Base-by-base conservation (phyloP, 768 basidiomycete species). In the Lepiota venenata region DNA sequence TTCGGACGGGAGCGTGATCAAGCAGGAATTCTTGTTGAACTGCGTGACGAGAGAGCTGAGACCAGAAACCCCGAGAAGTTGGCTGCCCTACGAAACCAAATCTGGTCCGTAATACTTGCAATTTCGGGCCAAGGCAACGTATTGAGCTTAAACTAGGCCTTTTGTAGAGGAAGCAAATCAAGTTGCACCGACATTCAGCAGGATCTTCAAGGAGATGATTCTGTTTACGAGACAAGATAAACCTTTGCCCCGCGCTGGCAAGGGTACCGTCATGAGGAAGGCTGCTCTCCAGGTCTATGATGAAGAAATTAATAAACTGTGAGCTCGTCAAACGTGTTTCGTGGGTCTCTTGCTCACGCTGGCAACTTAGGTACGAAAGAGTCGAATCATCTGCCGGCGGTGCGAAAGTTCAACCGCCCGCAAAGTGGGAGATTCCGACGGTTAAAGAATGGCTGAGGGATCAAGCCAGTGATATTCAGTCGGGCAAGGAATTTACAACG, bases 191-290 rank as follows among this genome's bases (percentile, higher is more conserved):
- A 54, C 66, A 2, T 78, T 73, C 54, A 76, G 74, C 52, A 66
- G 71, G n/a, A 69, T 80, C 5, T 80, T 79, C 64, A 78, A 78
- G 50, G 77, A 83, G 58, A 74, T 82, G 72, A 74, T 83, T 38
- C 43, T 82, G 36, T 68, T 81, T 11, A 67, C 78, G 0, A 52
- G 56, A 3, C 64, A 64, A 6, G 61, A 63, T 14, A 72, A 71
- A 21, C 79, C 77, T 1, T 68, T 83, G 51, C 63, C 72, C 16
- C 74, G 75, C 20, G 66, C 76, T 4, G 73, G 69, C 0, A 84
- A 83, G 60, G 77, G 78, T 0, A 80, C 78, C 0, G 69, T 79
- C 6, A 71, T 71, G 45, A 71, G 75, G 51, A 77, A 77, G 56
- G 71, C 72, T 2, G 73, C 76, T 0, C 47, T 82, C 32, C 58